Evolutionary conservation across 257 asterid species (phyloP).

Genomic region (Solanum piurae): DNA sequence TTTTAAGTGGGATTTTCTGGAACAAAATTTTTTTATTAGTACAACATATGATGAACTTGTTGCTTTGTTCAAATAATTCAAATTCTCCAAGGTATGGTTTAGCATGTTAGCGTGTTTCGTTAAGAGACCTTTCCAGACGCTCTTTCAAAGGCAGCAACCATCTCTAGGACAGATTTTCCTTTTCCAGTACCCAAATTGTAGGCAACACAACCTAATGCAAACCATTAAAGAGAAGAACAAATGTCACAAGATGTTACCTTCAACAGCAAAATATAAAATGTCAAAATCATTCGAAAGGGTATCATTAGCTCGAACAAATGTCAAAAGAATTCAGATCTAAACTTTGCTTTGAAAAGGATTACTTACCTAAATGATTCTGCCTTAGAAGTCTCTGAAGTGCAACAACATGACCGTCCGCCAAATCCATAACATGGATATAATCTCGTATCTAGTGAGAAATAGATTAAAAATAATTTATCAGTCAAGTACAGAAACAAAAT

Average conservation of each 20-base stretch:
- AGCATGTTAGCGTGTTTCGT: background rate
- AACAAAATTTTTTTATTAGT: background rate
- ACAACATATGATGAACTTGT: background rate
- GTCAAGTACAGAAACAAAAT: background rate
- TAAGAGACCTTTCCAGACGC: constrained; percentile 69
- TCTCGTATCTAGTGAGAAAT: constrained; percentile 55
- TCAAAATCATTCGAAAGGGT: background rate
- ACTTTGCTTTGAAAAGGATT: background rate
- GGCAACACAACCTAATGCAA: constrained; percentile 61
- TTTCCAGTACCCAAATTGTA: constrained; percentile 88
- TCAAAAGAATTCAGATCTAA: background rate
- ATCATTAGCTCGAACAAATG: background rate
- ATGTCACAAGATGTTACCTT: background rate
- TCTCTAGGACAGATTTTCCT: constrained; percentile 91
- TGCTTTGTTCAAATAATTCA: background rate
- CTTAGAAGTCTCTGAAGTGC: constrained; percentile 70
- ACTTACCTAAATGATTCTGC: constrained; percentile 45
- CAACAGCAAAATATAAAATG: background rate
- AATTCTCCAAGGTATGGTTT: background rate
- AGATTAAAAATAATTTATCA: background rate
- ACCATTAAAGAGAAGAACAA: background rate
- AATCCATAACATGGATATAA: constrained; percentile 96
- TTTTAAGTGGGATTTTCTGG: constrained; percentile 69
- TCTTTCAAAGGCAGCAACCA: constrained; percentile 78
- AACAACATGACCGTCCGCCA: constrained; percentile 94